Evolutionary conservation across 1,139 yeast species (phyloP).

Genomic region (Blastobotrys ciferrii): DNA sequence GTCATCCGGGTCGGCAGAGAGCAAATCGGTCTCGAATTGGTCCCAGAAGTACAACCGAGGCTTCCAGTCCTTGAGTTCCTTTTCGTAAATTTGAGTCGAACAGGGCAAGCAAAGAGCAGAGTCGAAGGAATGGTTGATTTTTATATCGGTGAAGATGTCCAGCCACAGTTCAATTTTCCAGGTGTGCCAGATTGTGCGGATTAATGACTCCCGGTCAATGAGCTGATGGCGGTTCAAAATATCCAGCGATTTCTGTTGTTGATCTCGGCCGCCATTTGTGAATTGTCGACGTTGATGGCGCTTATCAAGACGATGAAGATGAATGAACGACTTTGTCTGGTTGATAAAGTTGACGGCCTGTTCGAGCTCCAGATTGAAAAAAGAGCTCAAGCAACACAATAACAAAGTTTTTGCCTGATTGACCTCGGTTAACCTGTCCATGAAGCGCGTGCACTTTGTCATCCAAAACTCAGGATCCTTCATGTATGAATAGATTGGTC

Average conservation of each 20-base stretch:
- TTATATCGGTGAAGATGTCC: conserved; percentile 1
- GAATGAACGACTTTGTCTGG: conserved; percentile 13
- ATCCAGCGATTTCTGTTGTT: conserved; percentile 19
- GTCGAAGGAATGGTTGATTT: conserved; percentile 16
- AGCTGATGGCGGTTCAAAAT: conserved; percentile 19
- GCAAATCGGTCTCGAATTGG: conserved; percentile 23
- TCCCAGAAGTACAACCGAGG: conserved; percentile 20
- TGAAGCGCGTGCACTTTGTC: conserved; percentile 22
- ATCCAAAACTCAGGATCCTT: conserved; percentile 31
- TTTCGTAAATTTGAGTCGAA: conserved; percentile 19
- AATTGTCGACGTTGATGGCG: conserved; percentile 13
- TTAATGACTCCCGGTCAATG: conserved; percentile 21
- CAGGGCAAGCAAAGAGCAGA: conserved; percentile 24
- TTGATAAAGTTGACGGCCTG: conserved; percentile 14
- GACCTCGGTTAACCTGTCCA: conserved; percentile 16
- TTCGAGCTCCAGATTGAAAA: conserved; percentile 16
- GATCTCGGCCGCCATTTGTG: conserved; percentile 16
- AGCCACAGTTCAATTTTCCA: conserved; percentile 19
- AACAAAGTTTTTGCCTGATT: conserved; percentile 21
- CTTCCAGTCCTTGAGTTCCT: conserved; percentile 22
- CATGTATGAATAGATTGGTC: conserved; percentile 21
- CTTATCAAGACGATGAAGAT: conserved; percentile 16
- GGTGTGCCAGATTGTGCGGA: conserved; percentile 25
- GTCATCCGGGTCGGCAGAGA: conserved; percentile 12
- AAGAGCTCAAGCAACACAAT: conserved; percentile 19